Percentiles rank a stretch among this genome's conserved stretches.
Conservation (phyloP, 257 asterid genomes). For the Plantago major region DNA sequence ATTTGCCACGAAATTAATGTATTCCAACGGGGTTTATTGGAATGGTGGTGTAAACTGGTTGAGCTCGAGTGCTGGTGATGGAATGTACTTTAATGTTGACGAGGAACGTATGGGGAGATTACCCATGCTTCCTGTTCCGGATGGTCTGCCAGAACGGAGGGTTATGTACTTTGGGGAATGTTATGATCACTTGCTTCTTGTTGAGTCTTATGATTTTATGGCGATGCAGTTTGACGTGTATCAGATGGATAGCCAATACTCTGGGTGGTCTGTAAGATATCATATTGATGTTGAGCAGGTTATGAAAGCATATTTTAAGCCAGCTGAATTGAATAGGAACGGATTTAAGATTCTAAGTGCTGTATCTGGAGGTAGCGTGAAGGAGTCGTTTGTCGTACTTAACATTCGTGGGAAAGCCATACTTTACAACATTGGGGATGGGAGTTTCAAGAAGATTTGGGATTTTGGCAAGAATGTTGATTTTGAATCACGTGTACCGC, state of each 20-base stretch:
- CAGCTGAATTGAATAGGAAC: not conserved
- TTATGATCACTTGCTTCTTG: no score
- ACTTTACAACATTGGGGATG: constrained; percentile 1
- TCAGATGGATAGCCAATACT: constrained; percentile 24
- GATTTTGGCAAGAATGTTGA: not conserved
- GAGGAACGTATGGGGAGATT: constrained; percentile 3
- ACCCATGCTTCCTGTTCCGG: constrained; percentile 10
- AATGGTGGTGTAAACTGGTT: constrained; percentile 19
- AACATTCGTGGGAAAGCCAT: constrained; percentile 19
- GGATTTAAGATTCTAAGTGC: constrained; percentile 6
- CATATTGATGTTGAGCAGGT: constrained; percentile 15
- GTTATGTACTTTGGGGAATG: no score
- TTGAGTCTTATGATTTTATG: not conserved
- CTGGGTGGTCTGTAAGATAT: constrained; percentile 28
- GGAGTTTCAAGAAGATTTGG: constrained; percentile 6
- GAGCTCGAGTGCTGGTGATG: not conserved
- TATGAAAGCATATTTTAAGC: not conserved
- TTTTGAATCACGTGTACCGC: not conserved
- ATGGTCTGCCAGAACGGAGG: not conserved
- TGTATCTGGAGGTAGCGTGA: not conserved
- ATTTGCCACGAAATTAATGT: not conserved
- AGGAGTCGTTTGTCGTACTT: constrained; percentile 11
- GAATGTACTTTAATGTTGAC: not conserved
- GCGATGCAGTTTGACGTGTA: constrained; percentile 14
- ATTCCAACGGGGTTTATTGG: constrained; percentile 10